These are phyloP conservation scores for Neonothopanus nambi DNA, from an alignment of 1,284 basidiomycete genomes.

Conservation along the genomic window DNA sequence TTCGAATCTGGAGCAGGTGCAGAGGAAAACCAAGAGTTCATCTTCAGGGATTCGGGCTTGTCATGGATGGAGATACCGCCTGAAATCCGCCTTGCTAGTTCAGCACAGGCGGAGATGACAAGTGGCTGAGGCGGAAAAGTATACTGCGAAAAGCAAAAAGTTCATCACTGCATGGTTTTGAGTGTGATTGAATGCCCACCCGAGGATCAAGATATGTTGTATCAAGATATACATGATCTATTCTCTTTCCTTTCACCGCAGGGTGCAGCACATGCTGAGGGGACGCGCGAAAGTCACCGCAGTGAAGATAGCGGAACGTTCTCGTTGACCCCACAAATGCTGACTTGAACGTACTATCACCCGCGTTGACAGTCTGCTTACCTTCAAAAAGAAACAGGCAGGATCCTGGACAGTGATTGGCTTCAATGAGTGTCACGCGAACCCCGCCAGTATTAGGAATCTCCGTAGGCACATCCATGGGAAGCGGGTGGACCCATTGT, in stretches of 20 bases:
- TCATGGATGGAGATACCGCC: constrained; percentile 34
- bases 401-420: constrained; percentile 97
- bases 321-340: constrained; percentile 68
- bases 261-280: constrained; percentile 85
- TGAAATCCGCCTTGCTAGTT: constrained; percentile 68
- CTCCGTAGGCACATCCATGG: constrained; percentile 73
- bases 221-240: constrained; percentile 93
- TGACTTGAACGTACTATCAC: constrained; percentile 76
- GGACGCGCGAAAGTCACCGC: constrained; percentile 91
- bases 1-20: constrained; percentile 15
- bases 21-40: constrained; percentile 40
- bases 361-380: constrained; percentile 83
- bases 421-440: constrained; percentile 90
- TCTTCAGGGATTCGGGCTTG: constrained; percentile 29
- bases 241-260: constrained; percentile 70
- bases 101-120: constrained; percentile 90
- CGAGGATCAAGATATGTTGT: constrained; percentile 95
- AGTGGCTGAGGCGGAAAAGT: constrained; percentile 93
- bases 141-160: constrained; percentile 53
- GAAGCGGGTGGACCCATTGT: constrained; percentile 86
- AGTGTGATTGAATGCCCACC: constrained; percentile 36
- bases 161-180: background rate
- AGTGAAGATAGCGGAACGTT: constrained; percentile 90
- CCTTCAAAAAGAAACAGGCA: constrained; percentile 95
- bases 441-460: constrained; percentile 88